Evolutionary conservation across 768 basidiomycete species (phyloP).

Genomic region (Lentinula sp.): DNA sequence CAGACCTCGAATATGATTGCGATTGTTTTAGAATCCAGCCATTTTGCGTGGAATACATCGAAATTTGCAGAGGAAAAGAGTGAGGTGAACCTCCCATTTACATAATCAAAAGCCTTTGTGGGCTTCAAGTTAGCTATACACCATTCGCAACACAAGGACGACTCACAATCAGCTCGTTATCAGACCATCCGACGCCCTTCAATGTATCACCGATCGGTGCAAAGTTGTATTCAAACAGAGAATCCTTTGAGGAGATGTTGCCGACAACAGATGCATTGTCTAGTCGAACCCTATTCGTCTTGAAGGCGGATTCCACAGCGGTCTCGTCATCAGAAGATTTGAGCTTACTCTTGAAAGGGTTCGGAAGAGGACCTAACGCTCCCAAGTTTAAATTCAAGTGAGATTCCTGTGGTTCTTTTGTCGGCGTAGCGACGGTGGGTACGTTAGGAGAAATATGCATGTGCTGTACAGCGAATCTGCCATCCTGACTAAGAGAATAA

Average conservation of each 20-base stretch:
- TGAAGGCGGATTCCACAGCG: conserved; percentile 9
- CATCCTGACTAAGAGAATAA: conserved; percentile 33
- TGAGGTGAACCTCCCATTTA: conserved; percentile 18
- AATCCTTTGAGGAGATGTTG: conserved; percentile 19
- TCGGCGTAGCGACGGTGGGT: conserved; percentile 12
- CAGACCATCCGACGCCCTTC: conserved; percentile 43
- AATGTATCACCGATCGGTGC: conserved; percentile 21
- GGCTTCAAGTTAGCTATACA: not conserved
- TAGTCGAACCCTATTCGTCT: conserved; percentile 20
- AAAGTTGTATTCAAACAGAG: conserved; percentile 20
- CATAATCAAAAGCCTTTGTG: conserved; percentile 33
- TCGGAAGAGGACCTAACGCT: conserved; percentile 43
- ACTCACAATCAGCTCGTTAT: conserved; percentile 33
- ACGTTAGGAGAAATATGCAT: conserved; percentile 24
- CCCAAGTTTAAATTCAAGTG: conserved; percentile 12
- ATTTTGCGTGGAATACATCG: conserved; percentile 25
- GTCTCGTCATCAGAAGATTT: conserved; percentile 38
- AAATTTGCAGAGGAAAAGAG: conserved; percentile 21
- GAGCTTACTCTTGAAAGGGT: conserved; percentile 55
- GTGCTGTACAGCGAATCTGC: conserved; percentile 37
- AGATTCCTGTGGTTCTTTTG: conserved; percentile 21
- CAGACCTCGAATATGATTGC: conserved; percentile 33
- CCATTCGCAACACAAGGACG: not conserved
- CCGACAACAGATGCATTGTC: conserved; percentile 29
- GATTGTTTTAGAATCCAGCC: conserved; percentile 33